Conservation (phyloP, 441 rosid genomes). For the Erodium texanum region DNA sequence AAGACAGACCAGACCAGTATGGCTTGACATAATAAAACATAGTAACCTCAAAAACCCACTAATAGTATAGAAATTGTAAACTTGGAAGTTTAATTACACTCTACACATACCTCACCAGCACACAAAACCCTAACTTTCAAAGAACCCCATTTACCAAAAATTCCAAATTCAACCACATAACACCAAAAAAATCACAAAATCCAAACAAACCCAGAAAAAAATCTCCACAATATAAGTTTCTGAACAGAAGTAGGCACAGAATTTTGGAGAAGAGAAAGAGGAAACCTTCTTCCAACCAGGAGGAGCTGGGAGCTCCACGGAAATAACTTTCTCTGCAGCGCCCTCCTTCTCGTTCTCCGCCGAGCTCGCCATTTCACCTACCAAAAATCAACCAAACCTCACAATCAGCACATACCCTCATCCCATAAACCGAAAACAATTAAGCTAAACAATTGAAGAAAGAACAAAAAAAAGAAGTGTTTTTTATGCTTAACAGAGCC, state of each 20-base stretch:
- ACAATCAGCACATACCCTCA: neutral
- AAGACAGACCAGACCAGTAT: neutral
- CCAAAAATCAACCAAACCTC: neutral
- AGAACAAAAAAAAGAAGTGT: neutral
- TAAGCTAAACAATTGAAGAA: neutral
- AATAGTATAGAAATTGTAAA: neutral
- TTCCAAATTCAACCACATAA: neutral
- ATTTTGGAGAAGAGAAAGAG: neutral
- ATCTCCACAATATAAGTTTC: neutral
- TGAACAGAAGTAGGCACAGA: neutral
- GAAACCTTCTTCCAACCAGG: conserved; percentile 79
- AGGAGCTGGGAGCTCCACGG: conserved; percentile 90
- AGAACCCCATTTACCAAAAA: neutral
- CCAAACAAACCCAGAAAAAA: neutral
- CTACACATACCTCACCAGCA: neutral
- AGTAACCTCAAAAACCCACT: neutral
- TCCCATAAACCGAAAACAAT: neutral
- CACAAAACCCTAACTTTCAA: neutral
- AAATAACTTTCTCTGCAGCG: conserved; percentile 50
- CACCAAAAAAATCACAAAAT: neutral
- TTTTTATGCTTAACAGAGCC: neutral
- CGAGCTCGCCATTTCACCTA: conserved; percentile 32
- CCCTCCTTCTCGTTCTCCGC: conserved; percentile 22
- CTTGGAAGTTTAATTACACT: neutral
- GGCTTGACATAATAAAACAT: neutral